These are phyloP conservation scores for Luffa acutangula DNA, from an alignment of 306 rosid species.

Conservation along the genomic window DNA sequence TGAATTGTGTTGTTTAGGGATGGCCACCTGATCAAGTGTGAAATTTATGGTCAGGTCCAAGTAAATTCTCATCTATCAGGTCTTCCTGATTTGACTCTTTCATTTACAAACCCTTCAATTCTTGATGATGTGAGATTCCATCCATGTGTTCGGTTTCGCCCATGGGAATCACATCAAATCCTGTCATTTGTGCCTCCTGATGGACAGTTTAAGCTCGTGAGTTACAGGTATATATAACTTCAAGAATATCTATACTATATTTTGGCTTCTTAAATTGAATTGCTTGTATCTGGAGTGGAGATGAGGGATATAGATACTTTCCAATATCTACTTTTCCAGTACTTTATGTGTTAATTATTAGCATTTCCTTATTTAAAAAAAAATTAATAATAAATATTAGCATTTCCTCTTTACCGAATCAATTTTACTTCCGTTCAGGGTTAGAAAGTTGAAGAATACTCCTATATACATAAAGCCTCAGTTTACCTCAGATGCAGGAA, in stretches of 20 bases:
- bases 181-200: conserved; percentile 96
- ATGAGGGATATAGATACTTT: background rate
- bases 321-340: background rate
- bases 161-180: conserved; percentile 84
- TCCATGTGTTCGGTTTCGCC: conserved; percentile 76
- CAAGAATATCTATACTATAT: background rate
- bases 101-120: conserved; percentile 77
- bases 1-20: conserved; percentile 43
- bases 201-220: conserved; percentile 88
- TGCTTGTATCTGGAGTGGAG: background rate
- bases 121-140: conserved; percentile 90
- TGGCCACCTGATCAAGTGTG: conserved; percentile 78
- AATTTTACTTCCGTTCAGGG: conserved; percentile 36
- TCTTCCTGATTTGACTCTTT: conserved; percentile 81
- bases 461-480: conserved; percentile 92
- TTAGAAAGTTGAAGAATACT: conserved; percentile 74
- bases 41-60: conserved; percentile 83
- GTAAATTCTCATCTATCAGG: conserved; percentile 88
- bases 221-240: conserved; percentile 54
- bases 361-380: background rate
- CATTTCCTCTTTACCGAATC: background rate
- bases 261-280: background rate
- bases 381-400: background rate
- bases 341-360: background rate
- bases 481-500: conserved; percentile 68